A percentile compares a stretch with the other conserved stretches of the same genome.
Conservation (phyloP, 805 yeast genomes). For the Lachancea sp. region DNA sequence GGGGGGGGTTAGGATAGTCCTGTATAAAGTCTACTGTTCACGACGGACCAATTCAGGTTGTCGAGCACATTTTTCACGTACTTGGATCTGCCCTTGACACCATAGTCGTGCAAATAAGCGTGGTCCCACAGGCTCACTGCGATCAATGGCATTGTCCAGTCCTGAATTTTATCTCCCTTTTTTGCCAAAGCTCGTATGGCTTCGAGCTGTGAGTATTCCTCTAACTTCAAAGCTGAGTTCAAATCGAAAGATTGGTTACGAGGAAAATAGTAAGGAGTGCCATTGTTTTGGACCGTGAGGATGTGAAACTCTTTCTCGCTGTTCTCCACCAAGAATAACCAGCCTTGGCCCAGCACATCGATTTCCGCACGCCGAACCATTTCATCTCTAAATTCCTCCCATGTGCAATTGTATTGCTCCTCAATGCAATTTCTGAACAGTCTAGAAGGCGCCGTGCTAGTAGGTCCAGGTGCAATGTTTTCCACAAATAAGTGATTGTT, state of each 20-base stretch:
- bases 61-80: constrained; percentile 73
- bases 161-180: constrained; percentile 37
- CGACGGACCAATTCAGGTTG: constrained; percentile 77
- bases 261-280: constrained; percentile 67
- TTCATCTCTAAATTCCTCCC: constrained; percentile 47
- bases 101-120: constrained; percentile 81
- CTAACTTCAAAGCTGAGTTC: constrained; percentile 60
- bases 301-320: constrained; percentile 52
- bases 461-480: constrained; percentile 34
- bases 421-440: constrained; percentile 33
- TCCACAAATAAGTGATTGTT: constrained; percentile 86
- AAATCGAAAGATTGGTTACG: constrained; percentile 69
- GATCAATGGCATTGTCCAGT: constrained; percentile 57
- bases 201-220: constrained; percentile 43
- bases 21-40: constrained; percentile 40
- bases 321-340: constrained; percentile 67
- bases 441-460: constrained; percentile 33
- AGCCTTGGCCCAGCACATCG: constrained; percentile 52
- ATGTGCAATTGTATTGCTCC: constrained; percentile 25
- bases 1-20: constrained; percentile 3
- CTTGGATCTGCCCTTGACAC: constrained; percentile 61
- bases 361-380: constrained; percentile 46
- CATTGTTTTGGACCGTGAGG: constrained; percentile 59
- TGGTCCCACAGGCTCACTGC: constrained; percentile 83
- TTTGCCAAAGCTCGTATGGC: constrained; percentile 39